Percentiles rank a stretch among this genome's conserved stretches.
Evolutionary conservation across 441 rosid genomes (phyloP).

Genomic region (Pelargonium fulgidum): DNA sequence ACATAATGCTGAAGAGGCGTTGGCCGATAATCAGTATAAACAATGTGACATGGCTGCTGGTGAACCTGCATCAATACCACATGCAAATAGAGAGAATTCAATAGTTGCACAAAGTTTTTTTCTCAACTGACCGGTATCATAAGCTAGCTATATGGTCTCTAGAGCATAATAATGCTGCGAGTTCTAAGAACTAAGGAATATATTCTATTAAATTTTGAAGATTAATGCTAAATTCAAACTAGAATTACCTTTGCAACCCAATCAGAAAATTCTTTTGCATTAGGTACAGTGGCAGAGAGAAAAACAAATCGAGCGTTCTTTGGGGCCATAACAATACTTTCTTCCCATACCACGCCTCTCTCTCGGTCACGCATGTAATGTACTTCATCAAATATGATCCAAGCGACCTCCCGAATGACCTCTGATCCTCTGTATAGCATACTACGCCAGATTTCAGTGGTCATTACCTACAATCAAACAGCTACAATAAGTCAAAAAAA

Average conservation of each 20-base stretch:
- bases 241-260: slow-evolving; percentile 92
- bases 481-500: slow-evolving; percentile 15
- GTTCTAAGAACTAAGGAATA: background rate
- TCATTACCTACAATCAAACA: slow-evolving; percentile 71
- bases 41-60: slow-evolving; percentile 95
- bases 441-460: slow-evolving; percentile 97
- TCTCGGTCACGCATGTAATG: slow-evolving; percentile 99
- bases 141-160: background rate
- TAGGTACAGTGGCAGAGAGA: slow-evolving; percentile 95
- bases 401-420: slow-evolving; percentile 87
- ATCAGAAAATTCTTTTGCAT: slow-evolving; percentile 98
- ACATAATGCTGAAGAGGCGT: slow-evolving; percentile 98
- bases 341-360: slow-evolving; percentile 99
- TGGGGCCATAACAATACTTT: slow-evolving; percentile 99
- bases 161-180: background rate
- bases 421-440: slow-evolving; percentile 97
- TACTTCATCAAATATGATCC: slow-evolving; percentile 96
- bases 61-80: slow-evolving; percentile 56
- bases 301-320: slow-evolving; percentile 87
- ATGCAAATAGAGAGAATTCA: background rate
- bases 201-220: background rate
- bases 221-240: background rate
- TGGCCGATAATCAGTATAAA: slow-evolving; percentile 96
- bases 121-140: background rate
- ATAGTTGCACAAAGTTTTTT: background rate